phyloP scores from a whole-genome alignment of 2,329 filamentous ascomycete genomes.

The Penicillium sp. region DNA sequence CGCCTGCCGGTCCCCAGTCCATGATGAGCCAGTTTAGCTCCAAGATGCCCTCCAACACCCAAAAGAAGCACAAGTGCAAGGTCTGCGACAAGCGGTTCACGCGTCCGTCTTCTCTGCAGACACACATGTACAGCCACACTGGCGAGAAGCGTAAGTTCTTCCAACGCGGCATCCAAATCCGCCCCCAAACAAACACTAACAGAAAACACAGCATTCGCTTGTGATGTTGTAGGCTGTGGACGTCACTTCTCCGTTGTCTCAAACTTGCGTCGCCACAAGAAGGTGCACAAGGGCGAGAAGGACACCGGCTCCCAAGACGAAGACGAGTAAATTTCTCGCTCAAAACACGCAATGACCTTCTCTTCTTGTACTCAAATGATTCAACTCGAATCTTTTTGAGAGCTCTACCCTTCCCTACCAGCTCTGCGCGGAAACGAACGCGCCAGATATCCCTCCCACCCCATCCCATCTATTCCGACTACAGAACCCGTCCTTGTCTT shows the following conservation, averaged over 20 bases:
- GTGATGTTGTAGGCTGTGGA: slow-evolving; percentile 91
- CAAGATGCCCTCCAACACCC: slow-evolving; percentile 89
- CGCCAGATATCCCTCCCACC: slow-evolving; percentile 5
- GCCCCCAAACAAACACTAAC: not conserved
- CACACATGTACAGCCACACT: slow-evolving; percentile 98
- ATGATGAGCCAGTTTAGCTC: slow-evolving; percentile 99
- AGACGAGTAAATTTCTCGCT: slow-evolving; percentile 35
- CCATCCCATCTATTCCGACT: not conserved
- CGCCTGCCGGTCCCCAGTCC: slow-evolving; percentile 82
- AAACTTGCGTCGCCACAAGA: slow-evolving; percentile 89
- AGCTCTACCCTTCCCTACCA: slow-evolving; percentile 7
- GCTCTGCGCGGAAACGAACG: slow-evolving; percentile 3
- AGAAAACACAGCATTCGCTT: slow-evolving; percentile 71
- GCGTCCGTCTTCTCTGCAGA: slow-evolving; percentile 88
- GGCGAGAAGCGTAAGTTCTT: slow-evolving; percentile 87
- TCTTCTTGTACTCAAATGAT: slow-evolving; percentile 13
- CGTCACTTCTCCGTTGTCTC: slow-evolving; percentile 97
- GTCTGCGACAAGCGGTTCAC: slow-evolving; percentile 98
- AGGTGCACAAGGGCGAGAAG: slow-evolving; percentile 78
- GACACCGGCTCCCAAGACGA: slow-evolving; percentile 41
- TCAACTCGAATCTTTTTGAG: slow-evolving; percentile 2
- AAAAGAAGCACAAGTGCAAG: slow-evolving; percentile 99
- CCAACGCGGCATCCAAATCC: not conserved
- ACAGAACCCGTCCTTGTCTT: slow-evolving; percentile 2
- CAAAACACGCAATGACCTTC: slow-evolving; percentile 4